Evolutionary conservation across 179 eudicot species (phyloP), one percentile per base, ranked within the genome.

Genomic region (Silene vulgaris): DNA sequence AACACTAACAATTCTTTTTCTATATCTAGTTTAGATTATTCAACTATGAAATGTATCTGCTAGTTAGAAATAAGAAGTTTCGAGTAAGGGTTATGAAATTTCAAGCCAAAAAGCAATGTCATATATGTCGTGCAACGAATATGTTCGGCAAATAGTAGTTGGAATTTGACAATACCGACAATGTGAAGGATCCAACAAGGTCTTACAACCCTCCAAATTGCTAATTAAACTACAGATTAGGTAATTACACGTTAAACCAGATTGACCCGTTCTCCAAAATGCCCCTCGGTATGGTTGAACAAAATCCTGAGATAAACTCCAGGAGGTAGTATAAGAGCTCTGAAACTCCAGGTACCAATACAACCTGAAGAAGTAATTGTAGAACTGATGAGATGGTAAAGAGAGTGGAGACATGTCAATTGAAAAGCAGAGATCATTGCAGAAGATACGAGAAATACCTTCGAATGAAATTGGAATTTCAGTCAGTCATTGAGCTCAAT

Each of bases 401-500:
- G 11, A 32, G 32, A 12, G 2, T 23, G 13, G 52, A 28, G 12
- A 17, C 35, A 32, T 6, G n/a, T 23, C 54, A 12, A 66, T 45
- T 28, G 2, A 64, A 65, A 72, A 23, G 48, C n/a, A 57, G 19
- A 59, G 32, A 16, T 64, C 5, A 23, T 11, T 48, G 13, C 37
- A 37, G 73, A 37, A 74, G 32, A 23, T 17, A 21, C 5, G 23
- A 19, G 40, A 1, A 67, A 64, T 69, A 74, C 84, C 84, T 77
- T n/a, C 11, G 29, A 69, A 14, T 23, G 54, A 3, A 16, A 26
- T 69, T 52, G 48, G 60, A 5, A 20, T 45, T 69, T 17, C 73
- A 63, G 74, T 82, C 62, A 80, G 73, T 87, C 89, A 73, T 88
- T 89, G 63, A 67, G 75, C 28, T 82, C 93, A 61, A 78, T 74